These are phyloP conservation scores for Pseudevernia furfuracea DNA, from an alignment of 495 filamentous ascomycete species.

Conservation along the genomic window DNA sequence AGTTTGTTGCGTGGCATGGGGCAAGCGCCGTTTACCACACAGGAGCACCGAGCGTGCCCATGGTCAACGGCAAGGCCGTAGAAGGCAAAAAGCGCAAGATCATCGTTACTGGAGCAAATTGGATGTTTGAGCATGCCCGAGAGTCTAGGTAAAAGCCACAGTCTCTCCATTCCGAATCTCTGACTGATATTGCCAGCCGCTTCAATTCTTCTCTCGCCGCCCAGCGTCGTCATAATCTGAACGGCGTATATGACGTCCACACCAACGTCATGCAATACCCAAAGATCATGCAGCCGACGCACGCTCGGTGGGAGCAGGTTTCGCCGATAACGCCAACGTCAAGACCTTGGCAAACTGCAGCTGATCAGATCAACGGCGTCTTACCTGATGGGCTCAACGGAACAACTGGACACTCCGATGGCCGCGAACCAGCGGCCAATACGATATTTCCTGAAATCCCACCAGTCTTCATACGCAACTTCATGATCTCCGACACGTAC, in stretches of 20 bases:
- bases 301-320: slow-evolving; percentile 69
- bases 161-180: not conserved
- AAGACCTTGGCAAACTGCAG: slow-evolving; percentile 21
- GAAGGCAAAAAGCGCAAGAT: slow-evolving; percentile 73
- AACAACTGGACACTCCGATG: slow-evolving; percentile 11
- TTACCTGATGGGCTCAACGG: slow-evolving; percentile 7
- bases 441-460: slow-evolving; percentile 58
- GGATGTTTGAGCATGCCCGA: slow-evolving; percentile 90
- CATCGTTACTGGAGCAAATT: slow-evolving; percentile 90
- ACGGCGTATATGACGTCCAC: slow-evolving; percentile 85
- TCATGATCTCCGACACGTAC: slow-evolving; percentile 64
- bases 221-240: slow-evolving; percentile 56
- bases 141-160: slow-evolving; percentile 64
- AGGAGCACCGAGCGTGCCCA: slow-evolving; percentile 65
- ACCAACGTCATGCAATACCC: slow-evolving; percentile 88
- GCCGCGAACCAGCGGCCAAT: slow-evolving; percentile 6
- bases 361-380: slow-evolving; percentile 11
- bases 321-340: slow-evolving; percentile 26
- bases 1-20: slow-evolving; percentile 97
- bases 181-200: slow-evolving; percentile 47
- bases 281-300: slow-evolving; percentile 80
- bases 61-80: slow-evolving; percentile 62
- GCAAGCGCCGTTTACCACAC: slow-evolving; percentile 93
- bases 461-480: slow-evolving; percentile 60
- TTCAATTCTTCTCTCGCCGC: slow-evolving; percentile 68